Evolutionary conservation across 116 monocot genomes (phyloP), one percentile per base, ranked within the genome.

Genomic region (Phalaenopsis hybrid): DNA sequence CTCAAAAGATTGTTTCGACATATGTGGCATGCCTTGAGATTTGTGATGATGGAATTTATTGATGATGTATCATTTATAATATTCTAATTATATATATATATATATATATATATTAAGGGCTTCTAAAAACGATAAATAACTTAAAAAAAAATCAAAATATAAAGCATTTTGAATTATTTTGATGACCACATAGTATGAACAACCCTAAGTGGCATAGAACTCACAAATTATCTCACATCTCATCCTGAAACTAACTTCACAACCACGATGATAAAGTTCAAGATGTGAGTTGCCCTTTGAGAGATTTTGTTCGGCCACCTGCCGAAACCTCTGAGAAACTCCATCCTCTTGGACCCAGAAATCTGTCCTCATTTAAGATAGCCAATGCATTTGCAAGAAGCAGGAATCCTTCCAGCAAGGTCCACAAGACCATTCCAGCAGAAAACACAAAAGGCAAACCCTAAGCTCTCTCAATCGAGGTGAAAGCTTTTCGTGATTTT

Each of bases 341-440:
- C 95, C 90, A 92, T 44, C 95, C 91, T 88, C 87, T 86, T 4
- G 95, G 92, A 74, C 86, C 78, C n/a, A 95, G 85, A 81, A 95
- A 89, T 13, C 91, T 73, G n/a, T 95, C 92, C 86, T 91, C 91
- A 33, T 91, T 95, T 77, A 91, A 59, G 68, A 95, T 91, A 23
- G 91, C 91, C 41, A 95, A 78, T 55, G 91, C 85, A 82, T 95
- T 95, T 8, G 89, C 90, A 78, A 95, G 85, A 31, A 95, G 92
- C 46, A 92, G 75, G 44, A 92, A 78, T 20, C 91, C 90, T 79
- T 95, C 94, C 11, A 94, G 84, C 57, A 91, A 80, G 57, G 86
- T 92, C 89, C 92, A 95, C 76, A 95, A 83, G 11, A 89, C 85
- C 91, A 92, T 92, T 28, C 25, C 82, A 33, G 61, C 28, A 28